Conservation (phyloP, 331 rosid genomes). For the Erythrophleum ivorense region DNA sequence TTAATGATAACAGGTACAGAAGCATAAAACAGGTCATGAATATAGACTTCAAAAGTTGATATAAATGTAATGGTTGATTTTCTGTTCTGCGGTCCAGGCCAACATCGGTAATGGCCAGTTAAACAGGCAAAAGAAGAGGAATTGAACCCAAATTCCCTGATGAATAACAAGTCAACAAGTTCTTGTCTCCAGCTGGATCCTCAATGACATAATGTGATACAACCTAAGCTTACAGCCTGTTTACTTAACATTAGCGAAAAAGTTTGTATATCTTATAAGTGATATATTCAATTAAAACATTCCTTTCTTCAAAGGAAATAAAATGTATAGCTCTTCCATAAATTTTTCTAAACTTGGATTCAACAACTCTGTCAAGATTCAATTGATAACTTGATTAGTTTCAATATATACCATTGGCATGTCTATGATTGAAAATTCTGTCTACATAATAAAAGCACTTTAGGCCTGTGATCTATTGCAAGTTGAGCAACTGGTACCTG, state of each 20-base stretch:
- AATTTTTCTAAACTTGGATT: slow-evolving; percentile 15
- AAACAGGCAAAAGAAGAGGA: slow-evolving; percentile 16
- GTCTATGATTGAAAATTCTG: slow-evolving; percentile 15
- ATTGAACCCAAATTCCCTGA: slow-evolving; percentile 20
- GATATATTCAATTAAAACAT: slow-evolving; percentile 13
- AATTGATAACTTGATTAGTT: slow-evolving; percentile 13
- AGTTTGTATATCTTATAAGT: not conserved
- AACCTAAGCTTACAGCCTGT: slow-evolving; percentile 25
- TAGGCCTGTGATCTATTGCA: slow-evolving; percentile 20
- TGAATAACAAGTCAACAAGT: not conserved
- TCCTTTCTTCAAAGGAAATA: slow-evolving; percentile 25
- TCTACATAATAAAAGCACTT: slow-evolving; percentile 34
- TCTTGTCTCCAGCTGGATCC: slow-evolving; percentile 15
- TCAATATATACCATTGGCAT: not conserved
- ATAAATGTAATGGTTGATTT: not conserved
- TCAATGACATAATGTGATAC: slow-evolving; percentile 7
- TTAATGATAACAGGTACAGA: slow-evolving; percentile 20
- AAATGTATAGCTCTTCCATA: slow-evolving; percentile 1
- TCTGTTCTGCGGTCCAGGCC: slow-evolving; percentile 7
- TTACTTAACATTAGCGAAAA: slow-evolving; percentile 12
- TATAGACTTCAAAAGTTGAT: not conserved
- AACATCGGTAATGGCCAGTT: not conserved
- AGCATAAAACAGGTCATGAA: slow-evolving; percentile 15
- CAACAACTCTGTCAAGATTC: slow-evolving; percentile 20
- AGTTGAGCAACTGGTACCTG: slow-evolving; percentile 70